phyloP scores from a whole-genome alignment of 2,329 filamentous ascomycete genomes.

The Sarocladium oryzae region DNA sequence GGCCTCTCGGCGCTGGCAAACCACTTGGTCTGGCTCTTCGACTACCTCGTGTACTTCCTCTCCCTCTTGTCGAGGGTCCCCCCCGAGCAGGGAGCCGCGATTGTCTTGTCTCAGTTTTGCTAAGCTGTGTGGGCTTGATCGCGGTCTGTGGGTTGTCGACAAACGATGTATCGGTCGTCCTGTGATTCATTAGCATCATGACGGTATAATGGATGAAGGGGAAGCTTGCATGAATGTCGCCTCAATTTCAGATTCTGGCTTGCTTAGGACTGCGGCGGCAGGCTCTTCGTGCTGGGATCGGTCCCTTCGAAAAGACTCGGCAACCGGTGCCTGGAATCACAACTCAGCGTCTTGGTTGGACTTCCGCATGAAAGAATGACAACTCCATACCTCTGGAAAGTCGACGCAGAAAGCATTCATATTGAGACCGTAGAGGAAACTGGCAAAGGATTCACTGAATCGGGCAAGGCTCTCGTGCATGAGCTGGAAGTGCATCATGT shows the following conservation, averaged over 20 bases:
- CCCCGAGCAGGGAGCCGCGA: conserved; percentile 43
- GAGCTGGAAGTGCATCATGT: conserved; percentile 93
- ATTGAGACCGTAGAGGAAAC: conserved; percentile 91
- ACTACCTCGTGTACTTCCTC: conserved; percentile 22
- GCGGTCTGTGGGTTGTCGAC: conserved; percentile 67
- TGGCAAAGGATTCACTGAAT: conserved; percentile 94
- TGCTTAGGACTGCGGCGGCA: conserved; percentile 13
- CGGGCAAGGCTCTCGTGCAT: conserved; percentile 92
- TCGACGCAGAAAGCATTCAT: conserved; percentile 99
- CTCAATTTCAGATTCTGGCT: conserved; percentile 49
- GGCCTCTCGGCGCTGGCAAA: conserved; percentile 38
- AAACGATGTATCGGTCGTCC: conserved; percentile 87
- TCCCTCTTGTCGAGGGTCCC: conserved; percentile 27
- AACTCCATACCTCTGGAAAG: conserved; percentile 69
- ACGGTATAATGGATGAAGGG: not conserved
- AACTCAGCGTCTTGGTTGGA: no score
- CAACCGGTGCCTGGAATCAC: conserved; percentile 62
- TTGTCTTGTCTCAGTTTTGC: conserved; percentile 34
- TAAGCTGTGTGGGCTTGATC: conserved; percentile 41
- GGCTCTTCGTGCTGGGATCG: conserved; percentile 49
- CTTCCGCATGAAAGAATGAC: not conserved
- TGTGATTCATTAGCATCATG: conserved; percentile 28
- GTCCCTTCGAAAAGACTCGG: conserved; percentile 72
- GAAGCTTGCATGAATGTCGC: conserved; percentile 73
- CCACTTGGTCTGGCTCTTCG: conserved; percentile 38